Evolutionary conservation across 306 rosid species (phyloP), one percentile per base, ranked within the genome.

Genomic region (Psophocarpus tetragonolobus): DNA sequence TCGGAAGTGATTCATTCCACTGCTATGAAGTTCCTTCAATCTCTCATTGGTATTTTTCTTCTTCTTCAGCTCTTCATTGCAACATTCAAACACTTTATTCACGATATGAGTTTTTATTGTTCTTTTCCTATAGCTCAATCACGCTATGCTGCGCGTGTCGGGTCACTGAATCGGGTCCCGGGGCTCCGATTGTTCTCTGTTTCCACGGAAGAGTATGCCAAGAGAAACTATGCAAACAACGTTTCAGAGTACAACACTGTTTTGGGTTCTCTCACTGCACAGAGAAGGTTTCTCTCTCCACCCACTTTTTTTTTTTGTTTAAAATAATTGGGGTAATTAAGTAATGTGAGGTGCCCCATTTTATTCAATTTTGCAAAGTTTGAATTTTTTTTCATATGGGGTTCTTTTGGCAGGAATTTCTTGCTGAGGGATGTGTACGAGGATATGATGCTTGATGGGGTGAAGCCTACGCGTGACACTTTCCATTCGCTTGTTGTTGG

Each of bases 361-460:
- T 35, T 29, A 15, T 39, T 13, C 0, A 33, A 8, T 23, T 80
- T 36, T 45, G 54, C 53, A 1, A 66, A 66, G n/a, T 32, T 21
- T 80, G 4, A 29, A 47, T 3, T 9, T 23, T 66, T 66, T 24
- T 26, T 21, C 44, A 2, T 77, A 29, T n/a, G 26, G 57, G 30
- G 12, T 53, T 61, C 76, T 2, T 56, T 77, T 71, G 47, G 21
- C 72, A 92, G 97, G 92, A 9, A 35, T 75, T 85, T 73, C 84
- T 85, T 91, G 84, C 71, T 95, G 83, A 92, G 92, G 83, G 97
- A 95, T 51, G 96, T 76, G 33, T 95, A 89, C 30, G 92, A 88
- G 47, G 97, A 95, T 81, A 92, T 95, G 99, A 57, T 85, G 92
- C 91, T 95, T 79, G 99, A 95, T 76, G 99, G 97, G 54, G 96